phyloP scores from a whole-genome alignment of 2,329 filamentous ascomycete genomes.

The Fusarium transvaalense region DNA sequence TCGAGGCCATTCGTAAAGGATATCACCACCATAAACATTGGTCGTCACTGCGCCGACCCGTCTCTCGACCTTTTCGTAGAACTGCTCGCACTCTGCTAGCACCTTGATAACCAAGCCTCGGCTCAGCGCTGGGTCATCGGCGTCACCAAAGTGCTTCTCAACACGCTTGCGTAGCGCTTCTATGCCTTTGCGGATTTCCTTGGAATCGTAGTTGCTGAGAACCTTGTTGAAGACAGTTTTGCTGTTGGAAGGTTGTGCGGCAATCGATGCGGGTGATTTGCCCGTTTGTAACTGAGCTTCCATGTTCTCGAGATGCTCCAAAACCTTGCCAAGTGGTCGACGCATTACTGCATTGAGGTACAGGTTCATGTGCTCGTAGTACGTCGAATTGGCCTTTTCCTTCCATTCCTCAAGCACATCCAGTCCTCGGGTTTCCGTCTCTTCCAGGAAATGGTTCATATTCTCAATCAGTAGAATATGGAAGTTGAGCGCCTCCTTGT shows the following conservation, averaged over 20 bases:
- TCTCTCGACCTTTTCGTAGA: constrained; percentile 72
- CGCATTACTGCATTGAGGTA: constrained; percentile 92
- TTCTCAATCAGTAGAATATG: constrained; percentile 98
- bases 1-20: constrained; percentile 75
- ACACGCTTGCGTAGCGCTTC: constrained; percentile 90
- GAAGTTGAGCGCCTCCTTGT: constrained; percentile 97
- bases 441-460: constrained; percentile 97
- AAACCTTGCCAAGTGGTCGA: constrained; percentile 86
- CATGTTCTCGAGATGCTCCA: constrained; percentile 92
- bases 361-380: constrained; percentile 86
- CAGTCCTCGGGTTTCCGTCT: constrained; percentile 81
- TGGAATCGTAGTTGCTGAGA: constrained; percentile 81
- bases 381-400: constrained; percentile 80
- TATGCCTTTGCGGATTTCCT: constrained; percentile 90
- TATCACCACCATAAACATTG: constrained; percentile 73
- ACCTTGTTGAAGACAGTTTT: constrained; percentile 89
- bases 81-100: constrained; percentile 70
- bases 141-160: constrained; percentile 96
- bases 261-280: constrained; percentile 73
- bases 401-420: constrained; percentile 87
- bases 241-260: constrained; percentile 84
- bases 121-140: constrained; percentile 78
- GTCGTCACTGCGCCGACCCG: constrained; percentile 71
- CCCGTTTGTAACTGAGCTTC: constrained; percentile 76
- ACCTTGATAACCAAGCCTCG: constrained; percentile 69